These are phyloP conservation scores for Trichoderma harzianum DNA, from an alignment of 2,329 filamentous ascomycete species.

Conservation along the genomic window DNA sequence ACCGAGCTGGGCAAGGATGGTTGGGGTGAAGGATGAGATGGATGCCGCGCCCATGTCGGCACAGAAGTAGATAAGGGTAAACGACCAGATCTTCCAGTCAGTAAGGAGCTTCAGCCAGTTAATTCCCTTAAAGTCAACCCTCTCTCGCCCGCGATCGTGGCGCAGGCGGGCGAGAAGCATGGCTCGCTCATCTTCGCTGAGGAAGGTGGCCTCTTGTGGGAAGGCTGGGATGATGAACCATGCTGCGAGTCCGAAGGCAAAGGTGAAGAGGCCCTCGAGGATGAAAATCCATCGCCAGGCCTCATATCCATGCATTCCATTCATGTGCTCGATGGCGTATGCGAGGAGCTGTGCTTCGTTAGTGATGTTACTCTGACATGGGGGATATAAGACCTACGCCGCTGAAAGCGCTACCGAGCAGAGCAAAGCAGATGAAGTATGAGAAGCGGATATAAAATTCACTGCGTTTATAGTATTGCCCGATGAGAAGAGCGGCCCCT, in stretches of 20 bases:
- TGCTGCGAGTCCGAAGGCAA: neutral
- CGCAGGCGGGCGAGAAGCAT: neutral
- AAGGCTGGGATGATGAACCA: neutral
- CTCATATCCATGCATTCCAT: constrained; percentile 40
- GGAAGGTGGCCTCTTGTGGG: neutral
- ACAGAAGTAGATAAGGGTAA: neutral
- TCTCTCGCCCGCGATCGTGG: neutral
- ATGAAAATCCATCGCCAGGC: constrained; percentile 52
- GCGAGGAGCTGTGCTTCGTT: constrained; percentile 34
- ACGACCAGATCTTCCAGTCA: neutral
- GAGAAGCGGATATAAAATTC: neutral
- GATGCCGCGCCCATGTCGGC: neutral
- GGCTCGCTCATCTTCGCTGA: neutral
- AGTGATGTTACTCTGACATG: neutral
- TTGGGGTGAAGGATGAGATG: neutral
- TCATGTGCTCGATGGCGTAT: constrained; percentile 46
- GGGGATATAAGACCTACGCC: neutral
- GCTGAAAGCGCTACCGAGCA: neutral
- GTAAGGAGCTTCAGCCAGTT: neutral
- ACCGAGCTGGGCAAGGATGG: neutral
- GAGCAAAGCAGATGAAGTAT: neutral
- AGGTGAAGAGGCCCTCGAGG: constrained; percentile 39
- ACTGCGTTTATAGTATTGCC: neutral
- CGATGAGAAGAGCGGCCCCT: neutral
- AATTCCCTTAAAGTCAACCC: neutral